Evolutionary conservation across 192 early-diverging fungal genomes (phyloP).

Genomic region (Coemansia umbellata): DNA sequence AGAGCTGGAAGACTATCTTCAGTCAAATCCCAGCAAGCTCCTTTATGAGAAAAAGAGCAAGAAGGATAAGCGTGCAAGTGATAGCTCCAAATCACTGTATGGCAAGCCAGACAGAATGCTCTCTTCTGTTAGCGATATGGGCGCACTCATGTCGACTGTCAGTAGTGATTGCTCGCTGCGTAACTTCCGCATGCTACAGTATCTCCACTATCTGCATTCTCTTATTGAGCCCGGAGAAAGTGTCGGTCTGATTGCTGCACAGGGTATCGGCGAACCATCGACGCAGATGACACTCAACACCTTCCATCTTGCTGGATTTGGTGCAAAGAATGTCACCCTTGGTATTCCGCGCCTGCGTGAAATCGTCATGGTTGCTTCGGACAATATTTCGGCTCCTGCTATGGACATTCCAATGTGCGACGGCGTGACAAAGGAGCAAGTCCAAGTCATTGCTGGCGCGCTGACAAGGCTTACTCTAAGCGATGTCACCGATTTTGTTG

Average conservation of each 20-base stretch:
- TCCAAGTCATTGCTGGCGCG: constrained; percentile 63
- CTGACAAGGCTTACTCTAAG: constrained; percentile 72
- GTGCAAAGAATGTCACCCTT: constrained; percentile 98
- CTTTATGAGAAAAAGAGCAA: constrained; percentile 31
- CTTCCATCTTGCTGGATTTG: constrained; percentile 97
- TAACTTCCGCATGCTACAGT: constrained; percentile 89
- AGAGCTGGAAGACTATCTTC: constrained; percentile 57
- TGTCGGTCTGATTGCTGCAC: constrained; percentile 95
- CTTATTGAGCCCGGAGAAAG: constrained; percentile 97
- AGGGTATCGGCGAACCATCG: constrained; percentile 97
- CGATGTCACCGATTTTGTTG: constrained; percentile 83
- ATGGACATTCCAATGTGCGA: constrained; percentile 83
- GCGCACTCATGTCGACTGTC: constrained; percentile 50
- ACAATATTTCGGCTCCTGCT: constrained; percentile 82
- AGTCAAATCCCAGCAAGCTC: constrained; percentile 33
- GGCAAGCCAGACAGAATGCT: constrained; percentile 58
- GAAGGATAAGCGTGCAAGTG: not conserved
- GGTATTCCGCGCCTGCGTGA: constrained; percentile 99
- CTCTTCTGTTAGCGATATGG: constrained; percentile 59
- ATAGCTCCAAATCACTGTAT: constrained; percentile 48
- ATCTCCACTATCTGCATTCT: constrained; percentile 91
- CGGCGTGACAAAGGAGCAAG: constrained; percentile 62
- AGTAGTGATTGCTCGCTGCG: constrained; percentile 60
- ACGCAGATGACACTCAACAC: constrained; percentile 99
- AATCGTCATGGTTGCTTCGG: constrained; percentile 98